Percentiles rank a stretch among this genome's conserved stretches.
Evolutionary conservation across 192 early-diverging fungal species (phyloP).

Genomic region (Haplosporangium gracile): DNA sequence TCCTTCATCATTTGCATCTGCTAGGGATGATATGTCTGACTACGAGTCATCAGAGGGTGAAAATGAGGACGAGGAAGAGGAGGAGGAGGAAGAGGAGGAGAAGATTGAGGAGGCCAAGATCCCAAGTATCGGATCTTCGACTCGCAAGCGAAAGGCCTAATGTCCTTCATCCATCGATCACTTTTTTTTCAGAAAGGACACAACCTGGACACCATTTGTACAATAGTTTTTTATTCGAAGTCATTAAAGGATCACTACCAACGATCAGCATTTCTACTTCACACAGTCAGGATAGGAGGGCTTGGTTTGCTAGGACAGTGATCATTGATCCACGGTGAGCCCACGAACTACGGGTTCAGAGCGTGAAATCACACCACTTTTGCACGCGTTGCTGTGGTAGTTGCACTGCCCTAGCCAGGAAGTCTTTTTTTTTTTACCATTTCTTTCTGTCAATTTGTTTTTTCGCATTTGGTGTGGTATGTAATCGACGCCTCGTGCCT

Average conservation of each 20-base stretch:
- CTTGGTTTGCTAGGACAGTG: too few relatives aligned
- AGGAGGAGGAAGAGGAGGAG: constrained; percentile 24
- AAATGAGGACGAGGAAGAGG: constrained; percentile 36
- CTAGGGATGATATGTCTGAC: constrained; percentile 55
- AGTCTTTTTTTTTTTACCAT: too few relatives aligned
- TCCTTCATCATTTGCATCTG: neutral
- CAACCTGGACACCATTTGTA: neutral
- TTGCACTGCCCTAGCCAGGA: too few relatives aligned
- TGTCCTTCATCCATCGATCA: neutral
- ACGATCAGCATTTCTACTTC: neutral
- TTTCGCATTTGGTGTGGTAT: too few relatives aligned
- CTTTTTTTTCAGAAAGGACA: neutral
- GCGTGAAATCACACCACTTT: too few relatives aligned
- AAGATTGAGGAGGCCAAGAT: constrained; percentile 21
- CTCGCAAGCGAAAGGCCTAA: neutral
- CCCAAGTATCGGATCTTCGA: constrained; percentile 36
- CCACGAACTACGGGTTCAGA: too few relatives aligned
- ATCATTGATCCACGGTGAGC: too few relatives aligned
- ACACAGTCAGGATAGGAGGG: neutral
- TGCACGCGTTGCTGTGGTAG: too few relatives aligned
- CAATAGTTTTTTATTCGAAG: neutral
- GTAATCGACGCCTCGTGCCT: too few relatives aligned
- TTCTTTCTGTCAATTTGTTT: too few relatives aligned
- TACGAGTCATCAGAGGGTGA: constrained; percentile 51
- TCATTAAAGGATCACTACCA: neutral